Evolutionary conservation across 78 protist species (phyloP).

Genomic region (Pigoraptor vietnamica): DNA sequence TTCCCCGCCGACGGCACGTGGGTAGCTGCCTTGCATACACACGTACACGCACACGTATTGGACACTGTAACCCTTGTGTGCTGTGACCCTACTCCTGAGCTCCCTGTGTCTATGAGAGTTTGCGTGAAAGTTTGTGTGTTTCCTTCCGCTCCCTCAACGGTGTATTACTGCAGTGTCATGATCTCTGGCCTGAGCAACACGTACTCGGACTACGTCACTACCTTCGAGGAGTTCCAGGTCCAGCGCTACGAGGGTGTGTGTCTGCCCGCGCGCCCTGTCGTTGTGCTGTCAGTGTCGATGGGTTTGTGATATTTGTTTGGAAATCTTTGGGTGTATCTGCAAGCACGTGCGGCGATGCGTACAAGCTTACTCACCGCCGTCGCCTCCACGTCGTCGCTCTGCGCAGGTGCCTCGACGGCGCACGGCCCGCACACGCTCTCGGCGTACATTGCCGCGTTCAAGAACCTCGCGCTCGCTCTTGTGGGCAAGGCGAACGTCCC

Average conservation of each 20-base stretch:
- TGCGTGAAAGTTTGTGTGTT: neutral
- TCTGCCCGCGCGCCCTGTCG: no score
- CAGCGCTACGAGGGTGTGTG: conserved; percentile 65
- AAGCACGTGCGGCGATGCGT: no score
- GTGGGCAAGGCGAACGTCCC: neutral
- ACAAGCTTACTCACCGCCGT: no score
- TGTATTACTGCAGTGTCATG: conserved; percentile 25
- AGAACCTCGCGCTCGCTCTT: conserved; percentile 18
- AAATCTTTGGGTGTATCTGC: no score
- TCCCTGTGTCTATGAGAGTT: neutral
- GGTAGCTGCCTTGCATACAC: no score
- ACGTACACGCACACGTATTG: no score
- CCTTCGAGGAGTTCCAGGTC: conserved; percentile 55
- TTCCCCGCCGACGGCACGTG: conserved; percentile 2
- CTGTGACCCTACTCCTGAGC: no score
- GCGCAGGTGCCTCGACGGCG: conserved; percentile 65
- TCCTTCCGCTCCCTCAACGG: neutral
- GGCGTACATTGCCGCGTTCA: conserved; percentile 56
- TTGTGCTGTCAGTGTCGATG: no score
- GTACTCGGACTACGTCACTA: conserved; percentile 60
- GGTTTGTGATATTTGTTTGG: no score
- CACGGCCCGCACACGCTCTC: conserved; percentile 60
- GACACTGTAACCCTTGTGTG: no score
- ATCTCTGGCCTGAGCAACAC: conserved; percentile 61
- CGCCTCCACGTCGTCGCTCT: conserved; percentile 2